Percentiles rank a stretch among this genome's conserved stretches.
Evolutionary conservation across 768 basidiomycete species (phyloP).

Genomic region (Tricholomella constricta): DNA sequence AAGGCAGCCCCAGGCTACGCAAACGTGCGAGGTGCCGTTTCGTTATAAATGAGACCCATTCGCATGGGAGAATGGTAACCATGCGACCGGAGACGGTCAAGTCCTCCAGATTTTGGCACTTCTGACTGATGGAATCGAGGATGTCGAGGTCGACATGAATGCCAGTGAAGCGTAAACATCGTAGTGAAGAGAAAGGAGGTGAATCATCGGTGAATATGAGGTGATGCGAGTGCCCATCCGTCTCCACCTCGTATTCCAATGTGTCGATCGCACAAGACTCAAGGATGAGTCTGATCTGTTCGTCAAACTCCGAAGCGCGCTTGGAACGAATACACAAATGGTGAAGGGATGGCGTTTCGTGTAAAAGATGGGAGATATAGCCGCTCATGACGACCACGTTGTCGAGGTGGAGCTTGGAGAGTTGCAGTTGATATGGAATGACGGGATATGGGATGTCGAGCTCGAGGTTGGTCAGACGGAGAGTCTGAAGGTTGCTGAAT

Average conservation of each 20-base stretch:
- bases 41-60: constrained; percentile 44
- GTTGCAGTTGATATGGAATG: constrained; percentile 34
- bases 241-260: constrained; percentile 45
- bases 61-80: constrained; percentile 35
- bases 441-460: constrained; percentile 42
- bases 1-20: constrained; percentile 36
- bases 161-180: constrained; percentile 43
- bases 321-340: constrained; percentile 39
- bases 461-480: constrained; percentile 45
- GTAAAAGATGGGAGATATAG: constrained; percentile 40
- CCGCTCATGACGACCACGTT: constrained; percentile 45
- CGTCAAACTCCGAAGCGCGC: constrained; percentile 35
- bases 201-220: constrained; percentile 35
- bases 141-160: constrained; percentile 39
- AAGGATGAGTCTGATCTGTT: constrained; percentile 43
- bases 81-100: constrained; percentile 43
- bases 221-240: constrained; percentile 21
- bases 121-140: constrained; percentile 32
- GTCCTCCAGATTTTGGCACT: constrained; percentile 41
- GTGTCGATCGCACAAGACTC: constrained; percentile 41
- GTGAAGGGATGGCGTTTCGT: constrained; percentile 36
- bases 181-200: constrained; percentile 29
- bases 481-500: constrained; percentile 43
- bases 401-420: constrained; percentile 44
- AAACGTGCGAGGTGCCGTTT: constrained; percentile 37